Conservation (phyloP, 371 early-diverging fungal species). For the Rhizopus arrhizus region DNA sequence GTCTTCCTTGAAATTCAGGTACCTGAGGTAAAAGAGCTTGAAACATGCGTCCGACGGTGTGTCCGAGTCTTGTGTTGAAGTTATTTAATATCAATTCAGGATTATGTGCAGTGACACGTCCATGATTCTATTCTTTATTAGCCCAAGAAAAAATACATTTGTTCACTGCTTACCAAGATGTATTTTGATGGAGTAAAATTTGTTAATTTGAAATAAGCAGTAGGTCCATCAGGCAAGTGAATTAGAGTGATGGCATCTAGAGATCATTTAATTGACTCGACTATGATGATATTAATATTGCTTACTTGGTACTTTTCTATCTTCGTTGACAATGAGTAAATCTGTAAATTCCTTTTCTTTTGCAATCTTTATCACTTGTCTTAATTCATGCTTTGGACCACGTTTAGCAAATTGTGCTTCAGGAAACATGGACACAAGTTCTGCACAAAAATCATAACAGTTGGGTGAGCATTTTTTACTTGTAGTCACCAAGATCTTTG, state of each 20-base stretch:
- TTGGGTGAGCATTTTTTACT: conserved; percentile 64
- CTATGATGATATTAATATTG: no score
- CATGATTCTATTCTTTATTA: conserved; percentile 68
- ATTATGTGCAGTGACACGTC: conserved; percentile 79
- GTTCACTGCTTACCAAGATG: conserved; percentile 61
- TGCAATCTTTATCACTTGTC: conserved; percentile 88
- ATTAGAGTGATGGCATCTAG: conserved; percentile 88
- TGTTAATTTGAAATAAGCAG: conserved; percentile 93
- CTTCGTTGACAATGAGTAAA: conserved; percentile 89
- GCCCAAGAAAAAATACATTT: background rate
- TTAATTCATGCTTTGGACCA: conserved; percentile 82
- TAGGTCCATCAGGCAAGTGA: conserved; percentile 96
- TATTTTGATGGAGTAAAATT: conserved; percentile 76
- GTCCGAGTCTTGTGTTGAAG: conserved; percentile 96
- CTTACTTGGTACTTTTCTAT: conserved; percentile 85
- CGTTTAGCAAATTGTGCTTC: conserved; percentile 90
- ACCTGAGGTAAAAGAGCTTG: conserved; percentile 95
- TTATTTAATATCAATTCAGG: conserved; percentile 98
- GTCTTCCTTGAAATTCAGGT: conserved; percentile 94
- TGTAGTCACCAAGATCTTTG: conserved; percentile 96
- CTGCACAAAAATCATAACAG: conserved; percentile 83
- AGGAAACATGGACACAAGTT: conserved; percentile 90
- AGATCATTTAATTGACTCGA: conserved; percentile 3
- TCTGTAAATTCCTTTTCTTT: conserved; percentile 91
- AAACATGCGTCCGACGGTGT: conserved; percentile 96